Base-by-base conservation (phyloP, 331 rosid genomes). In the Pyrus hybrid region DNA sequence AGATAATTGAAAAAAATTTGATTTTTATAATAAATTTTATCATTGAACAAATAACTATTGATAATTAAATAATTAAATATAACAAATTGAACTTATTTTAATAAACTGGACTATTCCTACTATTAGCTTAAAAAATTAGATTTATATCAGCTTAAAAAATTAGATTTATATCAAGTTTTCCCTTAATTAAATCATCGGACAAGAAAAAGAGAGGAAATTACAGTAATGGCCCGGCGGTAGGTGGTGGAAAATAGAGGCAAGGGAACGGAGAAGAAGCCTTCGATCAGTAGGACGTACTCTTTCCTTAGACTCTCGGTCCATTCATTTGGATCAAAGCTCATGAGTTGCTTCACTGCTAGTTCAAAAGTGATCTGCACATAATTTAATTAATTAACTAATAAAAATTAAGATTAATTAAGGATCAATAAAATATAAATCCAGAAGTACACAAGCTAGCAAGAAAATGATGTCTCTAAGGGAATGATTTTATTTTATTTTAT, bases 311-410 rank as follows among this genome's bases (percentile, higher is more conserved):
- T 75, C 77, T 94, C 96, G 4, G 97, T 90, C 99, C 97, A 92
- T 67, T 94, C 89, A 7, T 91, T 89, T 1, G 96, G 99, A 81
- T 94, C 99, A 80, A 90, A 90, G 82, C 99, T 94, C 99, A 94
- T 90, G 66, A 94, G 75, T 66, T 94, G 99, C 89, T 94, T 94
- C 93, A 92, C 91, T 21, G 97, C 90, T 65, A 94, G 79, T 83
- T 94, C 99, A 83, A 94, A 94, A 43, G 99, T 94, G 72, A 94
- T 94, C 99, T 94, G 77, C 85, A 54, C 43, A 53, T n/a, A 58
- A 13, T 41, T 41, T n/a, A 6, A 58, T 11, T 22, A 9, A 33
- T 66, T 32, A n/a, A 41, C 47, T 41, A 41, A 41, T 41, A 41
- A 41, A 41, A 41, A 41, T 11, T 41, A 41, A 10, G 47, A 41